Conservation (phyloP, 805 yeast genomes). For the Kodamaea nitidulidarum region DNA sequence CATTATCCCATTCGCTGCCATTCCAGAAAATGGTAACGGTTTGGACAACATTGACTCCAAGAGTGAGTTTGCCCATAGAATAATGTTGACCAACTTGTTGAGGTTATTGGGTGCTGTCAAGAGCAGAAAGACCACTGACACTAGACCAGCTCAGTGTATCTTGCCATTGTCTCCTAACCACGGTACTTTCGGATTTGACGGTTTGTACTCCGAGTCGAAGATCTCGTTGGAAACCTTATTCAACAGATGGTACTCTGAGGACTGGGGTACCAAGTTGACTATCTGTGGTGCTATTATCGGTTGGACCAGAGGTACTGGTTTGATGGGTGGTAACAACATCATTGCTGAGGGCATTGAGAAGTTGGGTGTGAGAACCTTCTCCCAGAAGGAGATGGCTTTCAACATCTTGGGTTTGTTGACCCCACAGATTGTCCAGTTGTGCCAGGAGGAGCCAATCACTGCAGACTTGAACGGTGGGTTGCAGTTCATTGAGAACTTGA, state of each 20-base stretch:
- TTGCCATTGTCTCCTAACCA: conserved; percentile 98
- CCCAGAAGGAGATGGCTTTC: conserved; percentile 99
- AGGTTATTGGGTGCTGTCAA: conserved; percentile 90
- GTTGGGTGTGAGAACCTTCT: conserved; percentile 94
- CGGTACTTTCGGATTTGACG: conserved; percentile 98
- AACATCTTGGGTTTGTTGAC: conserved; percentile 91
- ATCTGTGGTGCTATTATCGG: conserved; percentile 98
- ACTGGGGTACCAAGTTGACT: conserved; percentile 92
- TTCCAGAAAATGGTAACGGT: conserved; percentile 98
- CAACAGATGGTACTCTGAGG: conserved; percentile 98
- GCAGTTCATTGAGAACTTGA: conserved; percentile 87
- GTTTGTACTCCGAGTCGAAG: conserved; percentile 97
- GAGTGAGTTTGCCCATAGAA: conserved; percentile 97
- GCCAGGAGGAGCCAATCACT: conserved; percentile 92
- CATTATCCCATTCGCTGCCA: conserved; percentile 96
- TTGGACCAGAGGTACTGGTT: conserved; percentile 99
- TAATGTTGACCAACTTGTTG: conserved; percentile 93
- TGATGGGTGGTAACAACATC: conserved; percentile 95
- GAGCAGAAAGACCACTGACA: conserved; percentile 76
- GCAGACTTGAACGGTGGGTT: conserved; percentile 99
- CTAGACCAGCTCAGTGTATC: conserved; percentile 97
- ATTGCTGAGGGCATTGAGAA: conserved; percentile 97
- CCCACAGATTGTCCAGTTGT: conserved; percentile 76
- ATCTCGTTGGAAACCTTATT: conserved; percentile 90
- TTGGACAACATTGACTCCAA: conserved; percentile 88